Evolutionary conservation across 2,329 filamentous ascomycete genomes (phyloP).

Genomic region (Cytospora piceae): DNA sequence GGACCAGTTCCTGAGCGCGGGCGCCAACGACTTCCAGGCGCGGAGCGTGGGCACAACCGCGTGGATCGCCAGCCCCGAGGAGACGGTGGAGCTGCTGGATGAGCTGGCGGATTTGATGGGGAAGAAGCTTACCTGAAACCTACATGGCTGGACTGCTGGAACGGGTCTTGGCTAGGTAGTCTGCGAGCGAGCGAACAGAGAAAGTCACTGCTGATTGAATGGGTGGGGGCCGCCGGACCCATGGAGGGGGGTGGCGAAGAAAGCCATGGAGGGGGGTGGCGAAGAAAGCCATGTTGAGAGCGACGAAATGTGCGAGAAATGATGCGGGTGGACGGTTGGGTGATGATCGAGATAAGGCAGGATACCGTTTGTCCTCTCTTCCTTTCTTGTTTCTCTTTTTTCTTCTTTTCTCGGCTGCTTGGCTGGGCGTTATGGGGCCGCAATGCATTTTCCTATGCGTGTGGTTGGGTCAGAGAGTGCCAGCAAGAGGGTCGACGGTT

Average conservation of each 20-base stretch:
- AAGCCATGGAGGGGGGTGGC: no score
- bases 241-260: no score
- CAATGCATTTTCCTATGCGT: not conserved
- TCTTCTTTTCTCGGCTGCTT: not conserved
- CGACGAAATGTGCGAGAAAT: slow-evolving; percentile 21
- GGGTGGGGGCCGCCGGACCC: no score
- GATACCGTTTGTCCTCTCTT: not conserved
- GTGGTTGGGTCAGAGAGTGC: not conserved
- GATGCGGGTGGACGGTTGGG: slow-evolving; percentile 8
- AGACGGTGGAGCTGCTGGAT: slow-evolving; percentile 88
- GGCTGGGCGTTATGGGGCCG: not conserved
- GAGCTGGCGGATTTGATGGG: slow-evolving; percentile 69
- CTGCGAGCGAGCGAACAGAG: not conserved
- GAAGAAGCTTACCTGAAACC: slow-evolving; percentile 44
- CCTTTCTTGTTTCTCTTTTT: slow-evolving; percentile 5
- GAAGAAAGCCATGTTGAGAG: no score
- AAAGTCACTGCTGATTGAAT: no score
- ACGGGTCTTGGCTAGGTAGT: no score
- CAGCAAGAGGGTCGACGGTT: not conserved
- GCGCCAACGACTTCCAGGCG: slow-evolving; percentile 96
- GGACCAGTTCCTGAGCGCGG: slow-evolving; percentile 94
- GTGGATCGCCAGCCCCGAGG: slow-evolving; percentile 91
- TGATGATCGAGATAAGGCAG: not conserved
- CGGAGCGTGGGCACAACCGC: slow-evolving; percentile 90
- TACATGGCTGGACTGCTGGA: not conserved